Conservation (phyloP, 805 yeast species). For the Cyberlindnera xylosilytica region DNA sequence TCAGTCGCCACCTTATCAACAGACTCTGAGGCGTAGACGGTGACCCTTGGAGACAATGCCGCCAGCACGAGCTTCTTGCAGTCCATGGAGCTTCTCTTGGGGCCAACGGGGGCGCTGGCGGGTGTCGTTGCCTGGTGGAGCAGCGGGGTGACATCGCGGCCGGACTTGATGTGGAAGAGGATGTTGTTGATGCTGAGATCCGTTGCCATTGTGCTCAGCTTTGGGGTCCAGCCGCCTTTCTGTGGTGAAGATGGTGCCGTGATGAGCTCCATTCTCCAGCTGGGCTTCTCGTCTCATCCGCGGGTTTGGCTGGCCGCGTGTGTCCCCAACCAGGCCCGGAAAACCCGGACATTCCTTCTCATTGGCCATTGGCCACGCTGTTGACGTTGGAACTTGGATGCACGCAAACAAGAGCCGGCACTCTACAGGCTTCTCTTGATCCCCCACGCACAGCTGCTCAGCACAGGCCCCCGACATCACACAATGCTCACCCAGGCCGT, state of each 20-base stretch:
- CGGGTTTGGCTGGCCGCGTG: not conserved
- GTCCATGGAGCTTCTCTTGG: conserved; percentile 23
- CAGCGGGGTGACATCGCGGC: conserved; percentile 18
- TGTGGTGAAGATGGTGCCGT: not conserved
- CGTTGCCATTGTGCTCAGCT: conserved; percentile 14
- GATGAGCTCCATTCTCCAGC: too few relatives aligned
- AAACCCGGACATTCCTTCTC: too few relatives aligned
- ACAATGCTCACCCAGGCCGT: conserved; percentile 6
- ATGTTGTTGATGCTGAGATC: conserved; percentile 17
- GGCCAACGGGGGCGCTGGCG: conserved; percentile 4
- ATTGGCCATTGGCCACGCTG: too few relatives aligned
- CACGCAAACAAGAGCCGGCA: not conserved
- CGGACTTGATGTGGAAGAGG: conserved; percentile 18
- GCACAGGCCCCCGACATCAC: not conserved
- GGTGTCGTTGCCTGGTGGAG: conserved; percentile 7
- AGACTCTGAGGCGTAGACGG: conserved; percentile 44
- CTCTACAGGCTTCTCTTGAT: not conserved
- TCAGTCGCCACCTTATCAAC: conserved; percentile 43
- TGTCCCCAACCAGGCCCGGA: too few relatives aligned
- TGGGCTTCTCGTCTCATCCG: too few relatives aligned
- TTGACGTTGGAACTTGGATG: too few relatives aligned
- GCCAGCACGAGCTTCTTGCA: conserved; percentile 31
- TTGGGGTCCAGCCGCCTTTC: not conserved
- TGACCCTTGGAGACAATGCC: conserved; percentile 50
- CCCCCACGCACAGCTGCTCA: too few relatives aligned